Conservation (phyloP, 768 basidiomycete species). For the Panaeolus papilionaceus region DNA sequence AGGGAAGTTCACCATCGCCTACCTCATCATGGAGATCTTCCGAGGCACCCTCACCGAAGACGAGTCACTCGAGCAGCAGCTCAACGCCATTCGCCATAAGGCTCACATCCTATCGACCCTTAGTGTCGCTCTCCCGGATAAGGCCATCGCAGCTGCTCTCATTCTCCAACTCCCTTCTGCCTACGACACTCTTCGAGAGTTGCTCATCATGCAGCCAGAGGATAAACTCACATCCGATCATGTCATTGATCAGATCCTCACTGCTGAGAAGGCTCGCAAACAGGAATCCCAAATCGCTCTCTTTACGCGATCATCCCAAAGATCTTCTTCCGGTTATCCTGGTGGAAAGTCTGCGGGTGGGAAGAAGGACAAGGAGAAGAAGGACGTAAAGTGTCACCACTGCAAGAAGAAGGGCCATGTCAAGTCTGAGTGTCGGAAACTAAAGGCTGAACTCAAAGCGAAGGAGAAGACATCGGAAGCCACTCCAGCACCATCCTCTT, state of each 20-base stretch:
- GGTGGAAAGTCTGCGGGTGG: conserved; percentile 13
- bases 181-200: conserved; percentile 21
- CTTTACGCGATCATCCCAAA: neutral
- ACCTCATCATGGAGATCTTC: conserved; percentile 25
- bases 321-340: too few relatives aligned
- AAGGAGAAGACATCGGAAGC: conserved; percentile 12
- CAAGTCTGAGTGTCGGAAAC: conserved; percentile 24
- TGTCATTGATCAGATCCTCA: conserved; percentile 25
- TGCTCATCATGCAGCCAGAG: conserved; percentile 22
- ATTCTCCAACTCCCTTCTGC: neutral
- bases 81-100: conserved; percentile 24
- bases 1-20: conserved; percentile 22
- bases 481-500: neutral
- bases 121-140: conserved; percentile 18
- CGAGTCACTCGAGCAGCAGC: conserved; percentile 24
- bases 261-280: conserved; percentile 20
- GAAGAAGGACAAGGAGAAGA: conserved; percentile 17
- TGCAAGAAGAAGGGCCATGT: conserved; percentile 28
- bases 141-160: conserved; percentile 9
- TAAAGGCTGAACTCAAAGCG: conserved; percentile 19
- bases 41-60: conserved; percentile 19
- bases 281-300: conserved; percentile 21
- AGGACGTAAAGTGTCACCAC: conserved; percentile 21
- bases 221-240: conserved; percentile 19
- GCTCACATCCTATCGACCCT: conserved; percentile 22